Conservation (phyloP, 2,329 filamentous ascomycete species). For the Botrytis porri region DNA sequence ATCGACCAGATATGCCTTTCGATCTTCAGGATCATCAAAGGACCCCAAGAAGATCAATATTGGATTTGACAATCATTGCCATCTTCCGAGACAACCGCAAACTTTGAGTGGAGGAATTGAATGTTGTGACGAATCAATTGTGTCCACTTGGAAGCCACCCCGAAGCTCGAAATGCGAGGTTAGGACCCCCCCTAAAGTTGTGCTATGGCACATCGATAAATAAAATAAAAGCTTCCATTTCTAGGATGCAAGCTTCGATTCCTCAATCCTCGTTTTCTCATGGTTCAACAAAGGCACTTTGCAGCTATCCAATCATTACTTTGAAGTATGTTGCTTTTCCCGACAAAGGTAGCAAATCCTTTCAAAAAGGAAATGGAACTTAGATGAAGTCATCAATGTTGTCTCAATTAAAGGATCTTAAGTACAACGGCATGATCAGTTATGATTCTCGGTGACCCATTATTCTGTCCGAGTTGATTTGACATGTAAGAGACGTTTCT, state of each 20-base stretch:
- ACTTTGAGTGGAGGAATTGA: neutral
- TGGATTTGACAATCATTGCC: neutral
- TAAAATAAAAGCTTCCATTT: neutral
- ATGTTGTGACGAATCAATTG: neutral
- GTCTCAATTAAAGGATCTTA: neutral
- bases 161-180: constrained; percentile 19
- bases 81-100: neutral
- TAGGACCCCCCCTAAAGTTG: neutral
- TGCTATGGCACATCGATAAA: constrained; percentile 3
- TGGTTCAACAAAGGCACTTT: neutral
- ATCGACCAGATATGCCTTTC: neutral
- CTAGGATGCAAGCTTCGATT: neutral
- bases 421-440: neutral
- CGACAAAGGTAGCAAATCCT: neutral
- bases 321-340: neutral
- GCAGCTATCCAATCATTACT: neutral
- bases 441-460: neutral
- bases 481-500: neutral
- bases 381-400: constrained; percentile 7
- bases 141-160: neutral
- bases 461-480: neutral
- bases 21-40: constrained; percentile 9
- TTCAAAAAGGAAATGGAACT: neutral
- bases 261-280: neutral
- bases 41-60: neutral